Conservation (phyloP, 768 basidiomycete genomes). For the Stropharia rugosoannulata region DNA sequence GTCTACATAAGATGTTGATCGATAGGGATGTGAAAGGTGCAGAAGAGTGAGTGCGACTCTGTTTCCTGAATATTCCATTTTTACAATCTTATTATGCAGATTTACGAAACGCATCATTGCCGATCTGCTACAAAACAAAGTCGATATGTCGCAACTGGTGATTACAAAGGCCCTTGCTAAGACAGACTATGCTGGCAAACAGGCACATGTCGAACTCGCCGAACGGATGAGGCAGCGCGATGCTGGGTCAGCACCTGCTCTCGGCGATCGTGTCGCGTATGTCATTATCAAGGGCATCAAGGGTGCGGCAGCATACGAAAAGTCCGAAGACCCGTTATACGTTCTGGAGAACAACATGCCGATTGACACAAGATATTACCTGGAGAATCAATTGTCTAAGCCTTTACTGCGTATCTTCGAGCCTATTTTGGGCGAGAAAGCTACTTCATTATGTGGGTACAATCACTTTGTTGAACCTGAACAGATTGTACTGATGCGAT, state of each 20-base stretch:
- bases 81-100: constrained; percentile 36
- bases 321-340: constrained; percentile 96
- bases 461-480: neutral
- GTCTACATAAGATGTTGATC: constrained; percentile 96
- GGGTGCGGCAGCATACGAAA: constrained; percentile 97
- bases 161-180: constrained; percentile 98
- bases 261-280: constrained; percentile 98
- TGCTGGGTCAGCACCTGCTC: constrained; percentile 94
- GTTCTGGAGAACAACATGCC: constrained; percentile 98
- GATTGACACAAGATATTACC: constrained; percentile 96
- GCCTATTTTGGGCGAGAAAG: constrained; percentile 93
- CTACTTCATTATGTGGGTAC: constrained; percentile 66
- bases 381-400: constrained; percentile 97
- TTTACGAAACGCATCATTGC: constrained; percentile 94
- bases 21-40: constrained; percentile 93
- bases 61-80: neutral
- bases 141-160: constrained; percentile 99
- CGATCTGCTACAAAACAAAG: constrained; percentile 91
- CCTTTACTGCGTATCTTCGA: constrained; percentile 98
- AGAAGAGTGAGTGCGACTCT: constrained; percentile 67
- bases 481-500: constrained; percentile 10
- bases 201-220: constrained; percentile 95
- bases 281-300: constrained; percentile 97
- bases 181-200: constrained; percentile 92
- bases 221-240: constrained; percentile 96